Percentiles rank a stretch among this genome's conserved stretches.
phyloP scores from a whole-genome alignment of 139 green algal genomes.

The Micractinium conductrix region DNA sequence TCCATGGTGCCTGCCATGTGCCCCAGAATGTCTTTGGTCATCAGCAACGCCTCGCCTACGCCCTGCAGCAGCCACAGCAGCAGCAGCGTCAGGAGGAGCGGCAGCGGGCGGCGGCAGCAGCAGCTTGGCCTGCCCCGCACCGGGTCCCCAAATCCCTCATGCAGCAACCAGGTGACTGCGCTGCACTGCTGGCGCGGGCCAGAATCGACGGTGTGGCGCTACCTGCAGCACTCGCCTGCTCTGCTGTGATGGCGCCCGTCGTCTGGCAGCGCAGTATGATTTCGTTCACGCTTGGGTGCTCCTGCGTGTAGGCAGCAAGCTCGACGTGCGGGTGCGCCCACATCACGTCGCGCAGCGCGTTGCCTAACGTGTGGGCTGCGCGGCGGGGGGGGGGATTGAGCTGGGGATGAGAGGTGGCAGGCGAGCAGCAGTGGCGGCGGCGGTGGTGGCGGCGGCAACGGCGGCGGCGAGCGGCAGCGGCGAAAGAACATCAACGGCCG shows the following conservation, averaged over 20 bases:
- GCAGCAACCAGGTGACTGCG: too few species aligned
- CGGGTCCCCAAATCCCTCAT: too few species aligned
- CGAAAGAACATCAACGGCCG: neutral
- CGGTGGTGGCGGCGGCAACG: neutral
- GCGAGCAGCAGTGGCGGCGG: neutral
- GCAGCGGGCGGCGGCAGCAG: too few species aligned
- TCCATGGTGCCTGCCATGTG: constrained; percentile 26
- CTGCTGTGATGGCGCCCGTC: constrained; percentile 23
- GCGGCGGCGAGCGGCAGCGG: neutral
- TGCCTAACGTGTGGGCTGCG: constrained; percentile 54
- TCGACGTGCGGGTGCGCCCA: constrained; percentile 50
- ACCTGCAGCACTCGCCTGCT: too few species aligned
- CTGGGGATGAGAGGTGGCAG: too few species aligned
- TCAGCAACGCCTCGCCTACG: constrained; percentile 39
- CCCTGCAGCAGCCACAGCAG: too few species aligned
- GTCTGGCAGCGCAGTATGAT: constrained; percentile 52
- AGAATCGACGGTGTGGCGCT: too few species aligned
- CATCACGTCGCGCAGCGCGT: constrained; percentile 46
- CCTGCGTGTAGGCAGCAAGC: constrained; percentile 44
- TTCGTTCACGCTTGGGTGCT: constrained; percentile 40
- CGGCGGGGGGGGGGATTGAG: neutral
- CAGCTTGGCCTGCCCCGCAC: too few species aligned
- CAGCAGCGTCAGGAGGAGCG: too few species aligned
- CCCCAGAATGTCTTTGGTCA: constrained; percentile 37
- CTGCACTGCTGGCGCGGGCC: too few species aligned